A percentile compares a stretch with the other conserved stretches of the same genome.
Evolutionary conservation across 305 asterid genomes (phyloP).

Genomic region (Ajuga reptans): DNA sequence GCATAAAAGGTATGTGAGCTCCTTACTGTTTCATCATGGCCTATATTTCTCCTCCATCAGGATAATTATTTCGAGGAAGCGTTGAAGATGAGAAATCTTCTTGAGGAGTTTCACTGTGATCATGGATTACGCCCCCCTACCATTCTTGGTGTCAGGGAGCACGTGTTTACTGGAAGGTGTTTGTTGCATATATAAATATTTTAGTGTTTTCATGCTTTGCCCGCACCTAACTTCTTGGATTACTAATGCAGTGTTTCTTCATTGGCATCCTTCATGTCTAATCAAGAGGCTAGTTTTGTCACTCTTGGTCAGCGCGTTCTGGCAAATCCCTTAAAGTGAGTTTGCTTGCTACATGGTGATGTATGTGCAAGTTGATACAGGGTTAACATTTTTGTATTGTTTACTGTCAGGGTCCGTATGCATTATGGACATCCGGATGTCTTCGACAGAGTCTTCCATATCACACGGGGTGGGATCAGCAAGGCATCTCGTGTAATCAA

Average conservation of each 20-base stretch:
- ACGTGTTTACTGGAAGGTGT: conserved; percentile 95
- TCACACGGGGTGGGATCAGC: conserved; percentile 97
- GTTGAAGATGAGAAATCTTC: conserved; percentile 93
- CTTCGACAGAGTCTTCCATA: conserved; percentile 89
- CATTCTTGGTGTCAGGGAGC: conserved; percentile 97
- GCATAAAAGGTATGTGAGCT: not conserved
- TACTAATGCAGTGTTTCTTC: conserved; percentile 80
- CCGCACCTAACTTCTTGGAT: conserved; percentile 24
- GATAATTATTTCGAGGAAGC: conserved; percentile 98
- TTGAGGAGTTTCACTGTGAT: conserved; percentile 68
- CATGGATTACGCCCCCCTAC: conserved; percentile 83
- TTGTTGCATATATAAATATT: not conserved
- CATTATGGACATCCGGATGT: conserved; percentile 99
- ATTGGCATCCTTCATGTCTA: conserved; percentile 90
- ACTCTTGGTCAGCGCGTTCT: conserved; percentile 98
- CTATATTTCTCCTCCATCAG: conserved; percentile 29
- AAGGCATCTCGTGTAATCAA: conserved; percentile 93
- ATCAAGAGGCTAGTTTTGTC: conserved; percentile 94
- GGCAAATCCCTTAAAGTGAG: conserved; percentile 89
- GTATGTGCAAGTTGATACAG: conserved; percentile 15
- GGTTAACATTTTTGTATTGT: conserved; percentile 18
- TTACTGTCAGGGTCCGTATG: conserved; percentile 83
- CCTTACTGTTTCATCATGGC: conserved; percentile 10
- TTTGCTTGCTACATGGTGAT: conserved; percentile 21
- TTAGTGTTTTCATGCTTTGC: not conserved